A percentile compares a stretch with the other conserved stretches of the same genome.
phyloP scores from a whole-genome alignment of 148 eudicot genomes.

The Arctostaphylos glauca region DNA sequence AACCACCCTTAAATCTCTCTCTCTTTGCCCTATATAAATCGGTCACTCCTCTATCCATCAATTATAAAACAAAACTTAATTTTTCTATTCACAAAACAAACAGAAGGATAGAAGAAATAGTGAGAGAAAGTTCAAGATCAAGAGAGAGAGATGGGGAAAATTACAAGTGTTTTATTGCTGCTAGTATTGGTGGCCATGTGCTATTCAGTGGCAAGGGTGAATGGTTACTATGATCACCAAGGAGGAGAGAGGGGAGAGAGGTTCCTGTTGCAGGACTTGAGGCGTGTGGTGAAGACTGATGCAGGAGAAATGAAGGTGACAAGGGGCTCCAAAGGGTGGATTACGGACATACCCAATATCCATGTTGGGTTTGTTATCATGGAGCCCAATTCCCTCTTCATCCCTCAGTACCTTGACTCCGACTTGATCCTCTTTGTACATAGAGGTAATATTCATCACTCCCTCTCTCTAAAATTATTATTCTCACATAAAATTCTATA shows the following conservation, averaged over 20 bases:
- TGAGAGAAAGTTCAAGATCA: not conserved
- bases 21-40: not conserved
- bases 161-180: conserved; percentile 16
- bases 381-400: conserved; percentile 60
- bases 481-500: too few species aligned
- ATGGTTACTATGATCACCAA: not conserved
- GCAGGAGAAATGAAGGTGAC: conserved; percentile 12
- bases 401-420: conserved; percentile 24
- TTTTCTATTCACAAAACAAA: not conserved
- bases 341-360: conserved; percentile 30
- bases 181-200: conserved; percentile 21
- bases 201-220: conserved; percentile 25
- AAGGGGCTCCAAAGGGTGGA: conserved; percentile 27
- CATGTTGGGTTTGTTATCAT: conserved; percentile 78
- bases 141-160: conserved; percentile 13
- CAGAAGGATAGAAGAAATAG: not conserved
- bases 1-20: too few species aligned
- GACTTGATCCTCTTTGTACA: conserved; percentile 28
- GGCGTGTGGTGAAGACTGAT: conserved; percentile 36
- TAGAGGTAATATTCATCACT: conserved; percentile 33
- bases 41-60: not conserved
- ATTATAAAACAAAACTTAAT: not conserved
- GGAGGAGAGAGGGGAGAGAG: conserved; percentile 19
- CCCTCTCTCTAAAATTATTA: too few species aligned
- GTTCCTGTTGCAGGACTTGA: conserved; percentile 48